Percentiles rank a stretch among this genome's conserved stretches.
Conservation (phyloP, 2,329 filamentous ascomycete species). For the Aspergillus neoniger region DNA sequence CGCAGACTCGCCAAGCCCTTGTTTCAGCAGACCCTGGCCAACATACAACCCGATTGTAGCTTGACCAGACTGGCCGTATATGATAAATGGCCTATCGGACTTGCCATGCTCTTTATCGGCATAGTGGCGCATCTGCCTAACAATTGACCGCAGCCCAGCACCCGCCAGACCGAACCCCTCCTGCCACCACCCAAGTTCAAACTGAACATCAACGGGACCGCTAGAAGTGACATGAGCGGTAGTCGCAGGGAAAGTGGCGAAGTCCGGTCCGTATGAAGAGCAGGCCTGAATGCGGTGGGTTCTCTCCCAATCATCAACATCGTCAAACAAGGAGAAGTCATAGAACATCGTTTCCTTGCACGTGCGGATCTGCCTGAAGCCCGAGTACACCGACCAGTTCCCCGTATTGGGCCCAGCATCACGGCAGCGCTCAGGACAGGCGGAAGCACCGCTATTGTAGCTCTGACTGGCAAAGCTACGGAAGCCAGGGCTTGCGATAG, state of each 20-base stretch:
- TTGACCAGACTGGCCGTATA: conserved; percentile 34
- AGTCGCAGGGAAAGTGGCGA: conserved; percentile 8
- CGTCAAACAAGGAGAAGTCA: conserved; percentile 38
- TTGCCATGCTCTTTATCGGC: conserved; percentile 26
- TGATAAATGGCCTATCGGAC: conserved; percentile 25
- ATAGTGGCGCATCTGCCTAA: conserved; percentile 34
- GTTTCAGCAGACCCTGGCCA: conserved; percentile 30
- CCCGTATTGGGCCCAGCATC: conserved; percentile 18
- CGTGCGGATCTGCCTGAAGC: conserved; percentile 26
- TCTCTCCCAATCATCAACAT: conserved; percentile 31
- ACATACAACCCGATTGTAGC: conserved; percentile 40
- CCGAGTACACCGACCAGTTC: conserved; percentile 24
- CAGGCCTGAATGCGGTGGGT: conserved; percentile 37
- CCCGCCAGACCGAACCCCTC: conserved; percentile 22
- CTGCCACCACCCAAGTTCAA: conserved; percentile 33
- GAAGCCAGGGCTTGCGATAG: conserved; percentile 1
- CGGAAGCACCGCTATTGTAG: conserved; percentile 13
- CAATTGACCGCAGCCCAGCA: conserved; percentile 24
- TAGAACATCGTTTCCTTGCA: conserved; percentile 38
- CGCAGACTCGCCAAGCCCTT: conserved; percentile 26
- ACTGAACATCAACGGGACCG: conserved; percentile 23
- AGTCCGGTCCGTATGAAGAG: conserved; percentile 29
- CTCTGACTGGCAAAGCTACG: conserved; percentile 13
- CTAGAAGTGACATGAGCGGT: conserved; percentile 7
- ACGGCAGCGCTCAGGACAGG: conserved; percentile 25